Base-by-base conservation (phyloP, 1,139 yeast species). In the Candida pseudoviswanathii region DNA sequence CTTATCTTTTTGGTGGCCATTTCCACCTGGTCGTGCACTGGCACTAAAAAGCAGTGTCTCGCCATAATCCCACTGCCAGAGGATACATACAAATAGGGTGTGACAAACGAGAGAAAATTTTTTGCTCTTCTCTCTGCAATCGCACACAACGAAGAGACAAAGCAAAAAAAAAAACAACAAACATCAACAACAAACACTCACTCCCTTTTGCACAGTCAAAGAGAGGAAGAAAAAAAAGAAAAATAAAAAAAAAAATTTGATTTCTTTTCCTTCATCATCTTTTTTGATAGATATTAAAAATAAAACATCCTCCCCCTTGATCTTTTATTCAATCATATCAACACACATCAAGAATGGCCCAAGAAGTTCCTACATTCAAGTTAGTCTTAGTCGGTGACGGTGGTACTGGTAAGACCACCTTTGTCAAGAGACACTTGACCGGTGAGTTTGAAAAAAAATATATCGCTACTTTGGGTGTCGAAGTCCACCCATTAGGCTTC, bases 391-490 rank as follows among this genome's bases (percentile, higher is more conserved):
- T 94, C 76, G 99, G 99, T 75, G 99, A 94, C 72, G 99, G 99
- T 84, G 99, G 99, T 86, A 94, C 99, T 75, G 98, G 98, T 81
- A 92, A 94, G 86, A 95, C 99, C 81, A 95, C 99, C 56, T 95
- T 95, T 66, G 99, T 95, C 77, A 95, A 94, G 85, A 92, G 99
- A 82, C 99, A 95, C 78, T 86, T 92, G 77, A 94, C 99, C 59
- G 99, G 99, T 80, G 99, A 95, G 77, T 95, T 95, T 73, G 99
- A 95, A 79, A 95, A 95, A 82, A 92, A 92, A 78, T 95, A 95
- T 81, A 90, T 89, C 74, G 99, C 99, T 71, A 95, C 99, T 54
- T 89, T 92, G 68, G 99, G 99, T 81, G 99, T 95, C 61, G 99
- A 95, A 76, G 99, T 95, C 60, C 97, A 94, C 73, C 99, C 99